Evolutionary conservation across 2,329 filamentous ascomycete species (phyloP).

Genomic region (Cadophora malorum): DNA sequence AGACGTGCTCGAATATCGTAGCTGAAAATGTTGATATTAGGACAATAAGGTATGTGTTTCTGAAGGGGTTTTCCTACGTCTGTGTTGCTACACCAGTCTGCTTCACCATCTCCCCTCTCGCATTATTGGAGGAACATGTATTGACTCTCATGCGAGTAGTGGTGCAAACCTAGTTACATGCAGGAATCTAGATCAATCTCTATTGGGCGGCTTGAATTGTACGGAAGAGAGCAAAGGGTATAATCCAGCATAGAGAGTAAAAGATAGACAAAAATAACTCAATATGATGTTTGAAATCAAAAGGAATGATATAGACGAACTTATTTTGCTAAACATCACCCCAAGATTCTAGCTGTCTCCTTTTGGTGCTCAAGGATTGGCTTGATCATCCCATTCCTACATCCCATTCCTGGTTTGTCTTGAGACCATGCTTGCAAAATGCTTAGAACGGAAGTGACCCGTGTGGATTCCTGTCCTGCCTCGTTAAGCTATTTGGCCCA

Average conservation of each 20-base stretch:
- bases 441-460: too few species aligned
- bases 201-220: slow-evolving; percentile 12
- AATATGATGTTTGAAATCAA: background rate
- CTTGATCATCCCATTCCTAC: too few species aligned
- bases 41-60: slow-evolving; percentile 6
- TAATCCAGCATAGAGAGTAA: background rate
- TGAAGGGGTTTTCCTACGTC: background rate
- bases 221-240: slow-evolving; percentile 16
- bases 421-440: too few species aligned
- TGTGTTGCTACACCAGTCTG: background rate
- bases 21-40: slow-evolving; percentile 27
- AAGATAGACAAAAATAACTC: background rate
- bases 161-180: slow-evolving; percentile 17
- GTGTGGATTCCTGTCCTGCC: too few species aligned
- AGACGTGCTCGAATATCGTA: slow-evolving; percentile 25
- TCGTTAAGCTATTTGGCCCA: slow-evolving; percentile 8
- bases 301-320: background rate
- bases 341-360: background rate
- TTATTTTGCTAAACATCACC: background rate
- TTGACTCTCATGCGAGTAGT: background rate
- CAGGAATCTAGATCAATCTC: slow-evolving; percentile 1
- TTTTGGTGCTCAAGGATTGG: background rate
- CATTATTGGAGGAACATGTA: background rate
- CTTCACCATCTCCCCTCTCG: background rate
- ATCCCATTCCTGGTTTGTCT: too few species aligned